phyloP scores from a whole-genome alignment of 192 early-diverging fungal genomes.

The Lunasporangiospora selenospora region DNA sequence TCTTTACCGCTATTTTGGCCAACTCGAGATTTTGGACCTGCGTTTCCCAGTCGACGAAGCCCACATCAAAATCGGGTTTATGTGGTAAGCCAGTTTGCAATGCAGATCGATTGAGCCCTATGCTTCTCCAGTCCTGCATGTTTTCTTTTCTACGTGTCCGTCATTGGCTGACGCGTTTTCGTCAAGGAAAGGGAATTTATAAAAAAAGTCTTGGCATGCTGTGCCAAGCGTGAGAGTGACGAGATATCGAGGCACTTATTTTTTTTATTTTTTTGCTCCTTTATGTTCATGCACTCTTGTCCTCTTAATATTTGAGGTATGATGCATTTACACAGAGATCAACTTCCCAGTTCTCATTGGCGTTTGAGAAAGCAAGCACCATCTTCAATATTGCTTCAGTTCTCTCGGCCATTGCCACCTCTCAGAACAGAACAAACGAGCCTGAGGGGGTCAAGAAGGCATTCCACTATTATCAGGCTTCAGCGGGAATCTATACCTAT shows the following conservation, averaged over 20 bases:
- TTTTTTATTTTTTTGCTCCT: slow-evolving; percentile 5
- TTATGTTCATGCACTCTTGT: not conserved
- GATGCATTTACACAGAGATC: slow-evolving; percentile 87
- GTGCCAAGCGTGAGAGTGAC: too few relatives aligned
- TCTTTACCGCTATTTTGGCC: slow-evolving; percentile 96
- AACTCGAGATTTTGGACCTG: slow-evolving; percentile 92
- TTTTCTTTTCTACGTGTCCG: too few relatives aligned
- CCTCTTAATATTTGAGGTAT: slow-evolving; percentile 58
- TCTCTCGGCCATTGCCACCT: slow-evolving; percentile 75
- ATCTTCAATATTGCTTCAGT: slow-evolving; percentile 95
- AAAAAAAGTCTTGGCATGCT: too few relatives aligned
- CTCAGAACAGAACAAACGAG: slow-evolving; percentile 74
- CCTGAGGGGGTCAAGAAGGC: slow-evolving; percentile 79
- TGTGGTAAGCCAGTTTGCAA: slow-evolving; percentile 68
- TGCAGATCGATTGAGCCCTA: not conserved
- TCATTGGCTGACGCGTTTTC: too few relatives aligned
- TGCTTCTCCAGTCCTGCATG: too few relatives aligned
- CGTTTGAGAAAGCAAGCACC: slow-evolving; percentile 96
- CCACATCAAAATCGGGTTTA: slow-evolving; percentile 87
- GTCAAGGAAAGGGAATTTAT: too few relatives aligned
- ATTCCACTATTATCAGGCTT: slow-evolving; percentile 91
- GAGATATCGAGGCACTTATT: not conserved
- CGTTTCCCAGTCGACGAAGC: slow-evolving; percentile 95
- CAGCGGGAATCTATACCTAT: slow-evolving; percentile 93
- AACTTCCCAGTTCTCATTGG: slow-evolving; percentile 90